Evolutionary conservation across 2,329 filamentous ascomycete genomes (phyloP), one percentile per base, ranked within the genome.

Genomic region (Calonectria montana): DNA sequence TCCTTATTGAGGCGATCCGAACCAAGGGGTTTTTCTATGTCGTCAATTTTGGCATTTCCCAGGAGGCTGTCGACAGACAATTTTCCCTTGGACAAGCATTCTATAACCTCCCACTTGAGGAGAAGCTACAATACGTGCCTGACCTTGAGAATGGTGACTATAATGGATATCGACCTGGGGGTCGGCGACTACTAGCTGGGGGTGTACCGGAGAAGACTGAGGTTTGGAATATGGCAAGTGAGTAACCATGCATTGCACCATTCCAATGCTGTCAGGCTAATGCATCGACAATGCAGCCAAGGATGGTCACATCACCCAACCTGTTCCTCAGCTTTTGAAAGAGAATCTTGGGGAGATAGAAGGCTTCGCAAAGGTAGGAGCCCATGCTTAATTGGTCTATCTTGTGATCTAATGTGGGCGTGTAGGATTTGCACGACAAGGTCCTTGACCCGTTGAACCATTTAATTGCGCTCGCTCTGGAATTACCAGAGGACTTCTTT

Each of bases 51-150:
- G 89, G 87, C 73, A 87, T 92, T 21, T 83, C 83, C 0, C 90
- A 92, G 77, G 87, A 90, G 47, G 86, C 87, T 31, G 87, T 92
- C 0, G 87, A 92, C 70, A 82, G 82, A 1, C 90, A 92, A 69
- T 92, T 92, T 70, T 87, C 90, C 2, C 83, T 92, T 0, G 90
- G 88, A 0, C 86, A 89, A 45, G 85, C 88, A 23, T 90, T 92
- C 75, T 84, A 83, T 21, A 72, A 80, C 1, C 84, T 92, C 0
- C 89, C 90, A 0, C 81, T 88, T 0, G 88, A 90, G 13, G 90
- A 92, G 78, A 92, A 92, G 78, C 84, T 91, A 67, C 90, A 90
- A 75, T 91, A 88, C 35, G 75, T 79, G 3, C 82, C 84, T 3
- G 83, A 89, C 45, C 81, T 89, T 0, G 86, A 85, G 8, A 81